These are phyloP conservation scores for Calocybe gangraenosa DNA, from an alignment of 768 basidiomycete genomes.

Conservation along the genomic window DNA sequence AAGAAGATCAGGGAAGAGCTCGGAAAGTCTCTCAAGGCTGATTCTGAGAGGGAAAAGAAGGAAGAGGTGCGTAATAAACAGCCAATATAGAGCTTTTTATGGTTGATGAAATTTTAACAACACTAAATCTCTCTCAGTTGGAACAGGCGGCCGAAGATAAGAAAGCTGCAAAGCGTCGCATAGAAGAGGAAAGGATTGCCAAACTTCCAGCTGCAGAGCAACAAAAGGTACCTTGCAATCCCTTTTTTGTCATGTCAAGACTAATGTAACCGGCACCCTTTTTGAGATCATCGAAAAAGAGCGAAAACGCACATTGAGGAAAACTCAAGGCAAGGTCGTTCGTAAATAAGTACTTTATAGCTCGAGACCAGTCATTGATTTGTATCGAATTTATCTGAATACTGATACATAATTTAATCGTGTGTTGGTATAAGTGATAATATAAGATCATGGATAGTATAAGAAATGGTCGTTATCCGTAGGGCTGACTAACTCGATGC, in stretches of 20 bases:
- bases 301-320: slow-evolving; percentile 66
- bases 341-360: slow-evolving; percentile 34
- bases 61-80: slow-evolving; percentile 49
- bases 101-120: too few relatives aligned
- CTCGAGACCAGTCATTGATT: slow-evolving; percentile 3
- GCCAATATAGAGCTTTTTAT: too few relatives aligned
- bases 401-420: slow-evolving; percentile 19
- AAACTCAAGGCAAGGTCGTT: slow-evolving; percentile 61
- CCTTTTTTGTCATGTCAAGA: too few relatives aligned
- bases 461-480: too few relatives aligned
- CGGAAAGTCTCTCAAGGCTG: slow-evolving; percentile 63
- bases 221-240: slow-evolving; percentile 84
- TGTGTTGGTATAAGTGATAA: slow-evolving; percentile 7
- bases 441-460: neutral
- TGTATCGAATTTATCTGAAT: too few relatives aligned
- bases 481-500: too few relatives aligned
- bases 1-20: slow-evolving; percentile 70
- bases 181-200: slow-evolving; percentile 68
- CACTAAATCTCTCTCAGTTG: slow-evolving; percentile 18
- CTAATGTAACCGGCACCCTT: too few relatives aligned
- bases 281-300: slow-evolving; percentile 66
- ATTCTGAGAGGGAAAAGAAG: slow-evolving; percentile 60
- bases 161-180: slow-evolving; percentile 66
- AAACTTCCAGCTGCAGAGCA: slow-evolving; percentile 77
- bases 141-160: slow-evolving; percentile 60